A percentile compares a stretch with the other conserved stretches of the same genome.
These are phyloP conservation scores for Leucosporidium scottii DNA, from an alignment of 768 basidiomycete species.

Conservation along the genomic window DNA sequence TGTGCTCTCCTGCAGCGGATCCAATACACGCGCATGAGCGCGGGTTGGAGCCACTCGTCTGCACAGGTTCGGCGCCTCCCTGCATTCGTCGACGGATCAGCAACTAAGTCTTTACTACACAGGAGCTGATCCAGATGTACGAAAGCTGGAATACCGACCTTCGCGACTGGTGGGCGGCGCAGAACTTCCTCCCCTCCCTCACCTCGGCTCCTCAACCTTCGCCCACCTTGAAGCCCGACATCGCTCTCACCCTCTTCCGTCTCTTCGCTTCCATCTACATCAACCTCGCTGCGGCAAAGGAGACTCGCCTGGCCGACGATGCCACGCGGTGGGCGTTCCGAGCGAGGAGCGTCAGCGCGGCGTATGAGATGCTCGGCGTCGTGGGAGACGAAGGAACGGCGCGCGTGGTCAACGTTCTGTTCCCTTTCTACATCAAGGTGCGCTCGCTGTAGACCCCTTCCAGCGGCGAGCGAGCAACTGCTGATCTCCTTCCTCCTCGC, in stretches of 20 bases:
- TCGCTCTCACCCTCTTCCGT: not conserved
- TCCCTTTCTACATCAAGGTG: conserved; percentile 4
- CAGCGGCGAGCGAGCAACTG: not conserved
- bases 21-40: not conserved
- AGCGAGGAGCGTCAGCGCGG: not conserved
- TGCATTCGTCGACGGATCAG: no score
- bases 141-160: not conserved
- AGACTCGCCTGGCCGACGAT: not conserved
- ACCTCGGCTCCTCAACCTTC: no score
- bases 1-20: conserved; percentile 2
- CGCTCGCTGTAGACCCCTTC: no score
- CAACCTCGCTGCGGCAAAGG: conserved; percentile 1
- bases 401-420: not conserved
- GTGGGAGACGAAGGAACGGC: not conserved
- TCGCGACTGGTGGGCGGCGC: not conserved
- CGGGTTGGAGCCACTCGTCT: not conserved
- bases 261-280: not conserved
- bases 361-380: not conserved
- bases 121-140: not conserved
- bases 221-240: not conserved
- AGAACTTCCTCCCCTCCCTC: not conserved
- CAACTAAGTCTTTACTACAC: no score
- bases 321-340: not conserved
- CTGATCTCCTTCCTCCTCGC: not conserved
- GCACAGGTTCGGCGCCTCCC: no score